Percentiles rank a stretch among this genome's conserved stretches.
phyloP scores from a whole-genome alignment of 371 early-diverging fungal genomes.

The Mortierella sp. region DNA sequence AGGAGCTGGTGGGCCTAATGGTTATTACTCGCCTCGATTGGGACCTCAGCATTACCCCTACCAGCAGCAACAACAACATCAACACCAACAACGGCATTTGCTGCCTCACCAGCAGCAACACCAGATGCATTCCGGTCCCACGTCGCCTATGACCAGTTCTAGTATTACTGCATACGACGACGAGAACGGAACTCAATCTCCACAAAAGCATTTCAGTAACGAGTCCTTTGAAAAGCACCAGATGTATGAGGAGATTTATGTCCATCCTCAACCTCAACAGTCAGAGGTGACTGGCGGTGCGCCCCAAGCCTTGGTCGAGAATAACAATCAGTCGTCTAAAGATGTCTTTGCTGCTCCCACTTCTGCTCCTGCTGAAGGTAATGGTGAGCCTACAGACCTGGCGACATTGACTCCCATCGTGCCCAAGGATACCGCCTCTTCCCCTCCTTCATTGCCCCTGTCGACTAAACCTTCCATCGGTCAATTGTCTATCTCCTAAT shows the following conservation, averaged over 20 bases:
- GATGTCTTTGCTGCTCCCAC: neutral
- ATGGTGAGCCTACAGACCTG: neutral
- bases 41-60: neutral
- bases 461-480: constrained; percentile 20
- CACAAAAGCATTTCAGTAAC: neutral
- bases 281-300: neutral
- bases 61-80: neutral
- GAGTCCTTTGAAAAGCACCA: neutral
- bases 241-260: neutral
- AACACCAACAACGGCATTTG: neutral
- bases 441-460: constrained; percentile 10
- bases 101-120: neutral
- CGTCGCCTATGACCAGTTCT: constrained; percentile 1
- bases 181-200: neutral
- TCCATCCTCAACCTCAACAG: neutral
- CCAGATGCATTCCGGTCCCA: neutral
- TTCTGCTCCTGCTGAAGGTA: neutral
- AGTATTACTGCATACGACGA: neutral
- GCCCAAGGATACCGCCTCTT: neutral
- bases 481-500: neutral
- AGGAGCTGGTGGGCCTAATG: neutral
- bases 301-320: neutral
- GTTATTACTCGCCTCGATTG: neutral
- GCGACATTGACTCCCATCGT: neutral
- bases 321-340: neutral